phyloP scores from a whole-genome alignment of 176 grass and related monocot genomes.

The Panicum miliaceum region DNA sequence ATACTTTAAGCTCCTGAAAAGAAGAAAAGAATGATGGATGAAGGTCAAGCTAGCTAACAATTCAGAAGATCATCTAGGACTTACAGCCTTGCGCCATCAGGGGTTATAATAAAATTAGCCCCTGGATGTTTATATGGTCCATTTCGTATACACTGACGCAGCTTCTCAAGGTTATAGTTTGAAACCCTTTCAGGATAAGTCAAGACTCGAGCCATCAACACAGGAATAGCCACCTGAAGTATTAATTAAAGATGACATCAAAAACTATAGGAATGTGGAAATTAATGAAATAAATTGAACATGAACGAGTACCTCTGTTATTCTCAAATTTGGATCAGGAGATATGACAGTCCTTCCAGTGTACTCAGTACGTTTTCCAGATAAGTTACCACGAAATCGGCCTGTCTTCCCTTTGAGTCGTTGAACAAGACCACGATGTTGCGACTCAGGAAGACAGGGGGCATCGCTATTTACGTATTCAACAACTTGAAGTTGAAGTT shows the following conservation, averaged over 20 bases:
- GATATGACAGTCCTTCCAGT: slow-evolving; percentile 99
- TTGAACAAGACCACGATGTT: slow-evolving; percentile 80
- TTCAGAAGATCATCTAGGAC: slow-evolving; percentile 37
- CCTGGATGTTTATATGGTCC: slow-evolving; percentile 93
- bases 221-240: slow-evolving; percentile 82
- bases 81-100: slow-evolving; percentile 74
- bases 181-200: slow-evolving; percentile 94
- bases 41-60: slow-evolving; percentile 29
- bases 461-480: slow-evolving; percentile 95
- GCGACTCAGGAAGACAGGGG: slow-evolving; percentile 75
- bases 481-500: slow-evolving; percentile 88
- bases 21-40: slow-evolving; percentile 20
- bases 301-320: slow-evolving; percentile 69
- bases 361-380: slow-evolving; percentile 95
- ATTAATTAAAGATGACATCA: slow-evolving; percentile 17
- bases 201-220: slow-evolving; percentile 88
- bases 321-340: slow-evolving; percentile 98
- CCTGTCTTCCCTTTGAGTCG: slow-evolving; percentile 96
- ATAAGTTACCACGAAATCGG: slow-evolving; percentile 95
- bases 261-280: slow-evolving; percentile 23
- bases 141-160: slow-evolving; percentile 82
- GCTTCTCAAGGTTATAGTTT: slow-evolving; percentile 84
- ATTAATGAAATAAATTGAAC: slow-evolving; percentile 22
- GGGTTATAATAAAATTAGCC: slow-evolving; percentile 75
- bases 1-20: slow-evolving; percentile 78